Evolutionary conservation across 768 basidiomycete species (phyloP), one percentile per base, ranked within the genome.

Genomic region (Pisolithus tinctorius): DNA sequence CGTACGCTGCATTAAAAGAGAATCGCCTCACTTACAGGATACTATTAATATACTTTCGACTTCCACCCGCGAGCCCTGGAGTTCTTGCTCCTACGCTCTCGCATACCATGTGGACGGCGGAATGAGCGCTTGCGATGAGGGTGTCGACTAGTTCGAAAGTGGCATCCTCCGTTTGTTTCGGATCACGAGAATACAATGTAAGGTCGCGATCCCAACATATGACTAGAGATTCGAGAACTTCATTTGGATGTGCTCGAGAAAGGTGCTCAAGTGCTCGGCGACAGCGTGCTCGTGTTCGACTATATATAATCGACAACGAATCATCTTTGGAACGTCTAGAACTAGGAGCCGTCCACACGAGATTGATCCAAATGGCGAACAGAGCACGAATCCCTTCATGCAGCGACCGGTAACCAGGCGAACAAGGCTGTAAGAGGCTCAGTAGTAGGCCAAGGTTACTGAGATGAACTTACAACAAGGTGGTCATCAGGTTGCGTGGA

Each of bases 31-130:
- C 83, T 59, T 53, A 91, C 90, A 92, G 65, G 51, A 84, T 81
- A 3, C 79, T 75, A 59, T 88, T 82, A 0, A 77, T 71, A 55
- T 80, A 78, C 63, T 78, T 84, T 65, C 76, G 81, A 54, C 63
- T 73, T 62, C 76, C 80, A 50, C 89, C 88, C 4, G 80, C 66
- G 6, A 75, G 58, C 3, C 74, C 73, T 6, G 78, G 71, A 6
- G 81, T 72, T 9, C 90, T 84, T 51, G 70, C 69, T 17, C 73
- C 74, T 43, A 93, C 87, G 58, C 84, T 85, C 63, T 96, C 92
- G 62, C 90, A 93, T 30, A 92, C 71, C 78, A 94, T 85, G 55
- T 91, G 84, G 1, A 97, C 92, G 7, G 88, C 83, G 49, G 78
- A 86, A 60, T 93, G 92, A 4, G 93, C 87, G 62, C 80, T 95